Percentiles rank a stretch among this genome's conserved stretches.
Conservation (phyloP, 768 basidiomycete species). For the Candolleomyces efflorescens region DNA sequence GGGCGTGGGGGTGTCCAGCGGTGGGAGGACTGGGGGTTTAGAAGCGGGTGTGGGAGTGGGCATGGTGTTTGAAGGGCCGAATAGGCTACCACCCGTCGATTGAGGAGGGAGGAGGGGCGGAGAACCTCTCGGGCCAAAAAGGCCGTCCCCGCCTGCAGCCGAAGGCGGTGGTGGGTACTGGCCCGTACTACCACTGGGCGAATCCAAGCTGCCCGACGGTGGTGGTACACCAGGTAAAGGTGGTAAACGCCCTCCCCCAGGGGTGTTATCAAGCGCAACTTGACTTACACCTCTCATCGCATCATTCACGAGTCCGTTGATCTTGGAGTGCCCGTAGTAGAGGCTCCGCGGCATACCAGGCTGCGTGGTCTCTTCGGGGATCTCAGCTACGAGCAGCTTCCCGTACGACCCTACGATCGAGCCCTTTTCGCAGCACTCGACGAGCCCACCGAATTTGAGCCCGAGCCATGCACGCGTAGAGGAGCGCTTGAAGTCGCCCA, state of each 20-base stretch:
- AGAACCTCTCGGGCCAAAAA: not conserved
- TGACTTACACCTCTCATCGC: slow-evolving; percentile 53
- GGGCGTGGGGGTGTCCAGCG: too few relatives aligned
- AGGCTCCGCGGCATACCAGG: slow-evolving; percentile 74
- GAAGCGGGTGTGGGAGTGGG: slow-evolving; percentile 25
- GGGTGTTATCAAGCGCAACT: slow-evolving; percentile 43
- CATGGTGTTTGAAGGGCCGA: too few relatives aligned
- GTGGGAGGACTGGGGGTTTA: slow-evolving; percentile 13
- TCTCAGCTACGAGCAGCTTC: slow-evolving; percentile 55
- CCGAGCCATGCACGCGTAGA: slow-evolving; percentile 68
- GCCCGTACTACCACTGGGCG: not conserved
- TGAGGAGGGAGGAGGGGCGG: not conserved
- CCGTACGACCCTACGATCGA: slow-evolving; percentile 56
- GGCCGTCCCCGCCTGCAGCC: not conserved
- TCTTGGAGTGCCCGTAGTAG: slow-evolving; percentile 65
- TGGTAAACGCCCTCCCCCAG: too few relatives aligned
- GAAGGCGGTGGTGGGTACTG: not conserved
- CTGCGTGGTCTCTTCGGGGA: slow-evolving; percentile 74
- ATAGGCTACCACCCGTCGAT: too few relatives aligned
- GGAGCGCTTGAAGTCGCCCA: slow-evolving; percentile 81
- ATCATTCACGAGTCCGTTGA: slow-evolving; percentile 58
- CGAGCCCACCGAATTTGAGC: slow-evolving; percentile 82
- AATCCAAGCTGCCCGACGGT: slow-evolving; percentile 9
- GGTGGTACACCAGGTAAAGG: too few relatives aligned
- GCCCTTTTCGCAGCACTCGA: slow-evolving; percentile 84